Evolutionary conservation across 306 rosid species (phyloP).

Genomic region (Albizia julibrissin): DNA sequence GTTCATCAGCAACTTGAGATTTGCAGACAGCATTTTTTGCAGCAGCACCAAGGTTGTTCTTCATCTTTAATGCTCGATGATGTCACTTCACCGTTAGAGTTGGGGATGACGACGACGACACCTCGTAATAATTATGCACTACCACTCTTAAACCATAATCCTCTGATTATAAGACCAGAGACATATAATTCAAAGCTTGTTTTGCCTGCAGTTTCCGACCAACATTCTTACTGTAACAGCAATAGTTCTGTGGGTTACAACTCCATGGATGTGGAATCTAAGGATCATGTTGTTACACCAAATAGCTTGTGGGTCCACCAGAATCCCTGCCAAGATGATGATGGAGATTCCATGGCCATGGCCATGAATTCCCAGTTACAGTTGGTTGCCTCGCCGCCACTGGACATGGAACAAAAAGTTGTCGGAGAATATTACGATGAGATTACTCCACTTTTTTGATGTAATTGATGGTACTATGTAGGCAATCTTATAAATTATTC

Average conservation of each 20-base stretch:
- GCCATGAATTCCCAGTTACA: slow-evolving; percentile 37
- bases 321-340: slow-evolving; percentile 29
- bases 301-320: slow-evolving; percentile 58
- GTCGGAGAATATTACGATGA: slow-evolving; percentile 59
- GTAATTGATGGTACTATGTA: slow-evolving; percentile 57
- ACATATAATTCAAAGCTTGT: slow-evolving; percentile 29
- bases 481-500: slow-evolving; percentile 69
- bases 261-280: slow-evolving; percentile 47
- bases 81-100: slow-evolving; percentile 56
- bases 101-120: slow-evolving; percentile 65
- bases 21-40: slow-evolving; percentile 52
- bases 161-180: slow-evolving; percentile 32
- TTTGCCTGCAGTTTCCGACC: slow-evolving; percentile 47
- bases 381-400: slow-evolving; percentile 42
- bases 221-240: slow-evolving; percentile 53
- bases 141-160: slow-evolving; percentile 41
- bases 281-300: slow-evolving; percentile 32
- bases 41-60: slow-evolving; percentile 23
- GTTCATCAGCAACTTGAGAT: slow-evolving; percentile 59
- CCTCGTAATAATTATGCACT: slow-evolving; percentile 40
- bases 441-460: slow-evolving; percentile 58
- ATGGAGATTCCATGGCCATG: slow-evolving; percentile 37
- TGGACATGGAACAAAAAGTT: slow-evolving; percentile 45
- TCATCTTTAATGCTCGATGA: slow-evolving; percentile 39
- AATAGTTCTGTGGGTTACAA: slow-evolving; percentile 38